Evolutionary conservation across 305 asterid species (phyloP).

Genomic region (Withania somnifera): DNA sequence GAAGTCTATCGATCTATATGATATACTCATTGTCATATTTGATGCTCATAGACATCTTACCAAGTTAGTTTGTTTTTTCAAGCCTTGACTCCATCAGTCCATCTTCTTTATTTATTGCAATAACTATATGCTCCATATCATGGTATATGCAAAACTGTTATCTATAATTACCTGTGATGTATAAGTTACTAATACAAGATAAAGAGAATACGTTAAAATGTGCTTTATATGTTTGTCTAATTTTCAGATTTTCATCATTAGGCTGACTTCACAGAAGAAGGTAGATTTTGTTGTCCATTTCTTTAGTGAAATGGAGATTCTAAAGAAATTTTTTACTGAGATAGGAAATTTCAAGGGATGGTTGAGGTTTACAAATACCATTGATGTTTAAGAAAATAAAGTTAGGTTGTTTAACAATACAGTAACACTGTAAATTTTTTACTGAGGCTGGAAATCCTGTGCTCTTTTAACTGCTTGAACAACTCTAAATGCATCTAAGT

Average conservation of each 20-base stretch:
- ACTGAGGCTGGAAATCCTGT: background rate
- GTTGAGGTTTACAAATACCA: background rate
- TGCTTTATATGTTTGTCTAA: background rate
- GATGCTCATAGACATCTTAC: conserved; percentile 89
- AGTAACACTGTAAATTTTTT: background rate
- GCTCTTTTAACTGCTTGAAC: background rate
- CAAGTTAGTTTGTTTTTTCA: conserved; percentile 38
- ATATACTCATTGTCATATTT: conserved; percentile 74
- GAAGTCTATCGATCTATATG: conserved; percentile 71
- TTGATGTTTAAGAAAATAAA: background rate
- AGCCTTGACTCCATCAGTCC: background rate
- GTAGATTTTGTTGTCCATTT: background rate
- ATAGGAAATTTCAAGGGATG: background rate
- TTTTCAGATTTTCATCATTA: background rate
- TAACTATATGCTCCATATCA: background rate
- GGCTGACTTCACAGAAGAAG: background rate
- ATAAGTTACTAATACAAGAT: background rate
- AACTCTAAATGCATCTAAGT: background rate
- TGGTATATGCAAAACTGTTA: background rate
- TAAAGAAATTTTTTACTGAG: background rate
- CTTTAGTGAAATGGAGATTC: background rate
- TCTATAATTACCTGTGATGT: background rate
- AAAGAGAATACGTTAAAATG: background rate
- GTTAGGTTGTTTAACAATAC: background rate
- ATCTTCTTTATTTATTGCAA: background rate